These are phyloP conservation scores for Zasmidium angulare DNA, from an alignment of 2,329 filamentous ascomycete species.

Conservation along the genomic window DNA sequence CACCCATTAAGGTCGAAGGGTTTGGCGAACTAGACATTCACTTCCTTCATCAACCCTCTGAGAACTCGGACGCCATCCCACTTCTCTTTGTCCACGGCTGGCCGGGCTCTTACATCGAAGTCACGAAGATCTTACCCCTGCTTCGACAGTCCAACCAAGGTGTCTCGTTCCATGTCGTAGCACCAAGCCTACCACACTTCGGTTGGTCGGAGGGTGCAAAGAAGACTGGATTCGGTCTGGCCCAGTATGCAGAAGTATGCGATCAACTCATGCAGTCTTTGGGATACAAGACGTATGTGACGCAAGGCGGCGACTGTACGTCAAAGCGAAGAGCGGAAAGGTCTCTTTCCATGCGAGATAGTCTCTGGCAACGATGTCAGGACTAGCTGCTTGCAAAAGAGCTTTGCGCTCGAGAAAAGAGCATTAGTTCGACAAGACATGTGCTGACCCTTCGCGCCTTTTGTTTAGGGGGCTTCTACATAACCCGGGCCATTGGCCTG, in stretches of 20 bases:
- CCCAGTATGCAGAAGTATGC: constrained; percentile 56
- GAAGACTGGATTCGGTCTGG: constrained; percentile 49
- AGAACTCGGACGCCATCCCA: constrained; percentile 57
- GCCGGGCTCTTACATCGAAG: constrained; percentile 69
- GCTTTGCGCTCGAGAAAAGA: too few species aligned
- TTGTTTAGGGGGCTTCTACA: constrained; percentile 48
- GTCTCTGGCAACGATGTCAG: too few species aligned
- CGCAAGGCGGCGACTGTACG: constrained; percentile 56
- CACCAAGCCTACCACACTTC: constrained; percentile 57
- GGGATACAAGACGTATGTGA: constrained; percentile 60
- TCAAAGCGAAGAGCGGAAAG: too few species aligned
- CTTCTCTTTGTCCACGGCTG: constrained; percentile 68
- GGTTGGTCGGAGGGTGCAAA: constrained; percentile 66
- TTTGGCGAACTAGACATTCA: constrained; percentile 63
- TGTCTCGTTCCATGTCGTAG: constrained; percentile 64
- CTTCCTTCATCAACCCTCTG: constrained; percentile 61
- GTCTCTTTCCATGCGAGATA: too few species aligned
- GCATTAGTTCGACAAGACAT: too few species aligned
- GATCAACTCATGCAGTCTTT: constrained; percentile 61
- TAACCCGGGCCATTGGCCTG: constrained; percentile 62
- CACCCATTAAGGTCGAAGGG: constrained; percentile 54
- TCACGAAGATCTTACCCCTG: constrained; percentile 58
- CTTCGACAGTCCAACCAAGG: constrained; percentile 40
- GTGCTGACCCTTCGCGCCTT: too few species aligned
- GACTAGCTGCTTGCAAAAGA: too few species aligned